Base-by-base conservation (phyloP, 2,329 filamentous ascomycete genomes). In the Aspergillus luchuensis region DNA sequence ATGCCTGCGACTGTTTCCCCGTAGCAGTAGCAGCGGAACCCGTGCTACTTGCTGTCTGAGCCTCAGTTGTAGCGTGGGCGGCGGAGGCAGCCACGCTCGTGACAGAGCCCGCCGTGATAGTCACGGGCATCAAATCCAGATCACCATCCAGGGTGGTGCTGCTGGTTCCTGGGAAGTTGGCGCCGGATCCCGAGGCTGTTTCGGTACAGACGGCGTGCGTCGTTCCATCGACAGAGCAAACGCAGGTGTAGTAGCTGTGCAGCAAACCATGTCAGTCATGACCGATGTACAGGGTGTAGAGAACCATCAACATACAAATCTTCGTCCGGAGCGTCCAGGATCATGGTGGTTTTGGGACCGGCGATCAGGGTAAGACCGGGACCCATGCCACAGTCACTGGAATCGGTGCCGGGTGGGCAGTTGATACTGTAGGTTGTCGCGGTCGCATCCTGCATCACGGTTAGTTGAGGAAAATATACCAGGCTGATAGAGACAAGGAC, bases 351-450 rank as follows among this genome's bases (percentile, higher is more conserved):
- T 2, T 47, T 55, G 13, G 67, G 60, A 2, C 61, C 69, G 0
- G 66, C 65, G 36, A 66, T 66, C 23, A 70, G 19, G 4, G 60
- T 68, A 15, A 72, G 36, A 7, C 71, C 71, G 4, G 66, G 66
- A 0, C 70, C 71, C 66, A 73, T 68, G 13, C 71, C 70, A 41
- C 71, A 73, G 4, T 41, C 45, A 49, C 59, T 19, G 49, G 33
- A 36, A 3, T 69, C 63, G 5, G 68, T 69, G 3, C 69, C 66
- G 1, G 60, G 56, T 0, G 67, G 62, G 8, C 71, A 71, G 36
- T 67, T 71, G 43, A 72, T 65, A 36, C 63, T 67, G 49, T 69
- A 72, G 1, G 70, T 71, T 4, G 68, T 71, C 2, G 66, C 69
- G 11, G 66, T 65, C 10, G 66, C 62, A 41, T 68, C 62, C 70